Evolutionary conservation across 345 rosid genomes (phyloP), one percentile per base, ranked within the genome.

Genomic region (Brassica rapa): DNA sequence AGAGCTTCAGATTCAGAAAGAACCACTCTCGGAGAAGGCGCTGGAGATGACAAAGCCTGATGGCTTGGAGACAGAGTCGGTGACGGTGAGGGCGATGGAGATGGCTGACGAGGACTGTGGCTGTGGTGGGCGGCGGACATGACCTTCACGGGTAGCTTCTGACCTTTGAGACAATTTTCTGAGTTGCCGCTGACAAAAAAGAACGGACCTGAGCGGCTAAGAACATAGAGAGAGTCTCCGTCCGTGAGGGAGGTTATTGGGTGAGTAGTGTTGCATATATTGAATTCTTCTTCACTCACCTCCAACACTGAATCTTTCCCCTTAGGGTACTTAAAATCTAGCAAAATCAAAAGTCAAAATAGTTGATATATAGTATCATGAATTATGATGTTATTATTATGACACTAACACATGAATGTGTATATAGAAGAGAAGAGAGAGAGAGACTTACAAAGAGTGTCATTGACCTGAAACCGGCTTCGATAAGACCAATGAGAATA

Each of bases 401-500:
- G 24, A 49, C 32, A 62, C 25, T 5, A 24, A 49, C 6, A 49
- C 56, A 35, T 59, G n/a, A 2, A 41, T 63, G 27, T 66, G 43
- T 23, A 29, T 23, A 23, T 5, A 27, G 29, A 10, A 33, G 49
- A 35, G 0, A 30, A 29, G 10, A 64, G 29, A 57, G 61, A 66
- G 7, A 60, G 21, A 49, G 68, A 69, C 86, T 77, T 86, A 89
- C 97, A 39, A 68, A 93, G 89, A 73, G 91, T 88, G 76, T 93
- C 97, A 73, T 91, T 91, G 67, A 90, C 87, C 86, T 86, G 96
- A 77, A 94, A 94, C 79, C 98, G 80, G 74, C 80, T 86, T 63
- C 96, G 85, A n/a, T 83, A 90, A 57, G 97, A 90, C 97, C 98
- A 90, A 41, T 86, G 93, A 78, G 84, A 68, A 85, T 89, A 90